Conservation (phyloP, 2,329 filamentous ascomycete species). For the Aphanocladium album region DNA sequence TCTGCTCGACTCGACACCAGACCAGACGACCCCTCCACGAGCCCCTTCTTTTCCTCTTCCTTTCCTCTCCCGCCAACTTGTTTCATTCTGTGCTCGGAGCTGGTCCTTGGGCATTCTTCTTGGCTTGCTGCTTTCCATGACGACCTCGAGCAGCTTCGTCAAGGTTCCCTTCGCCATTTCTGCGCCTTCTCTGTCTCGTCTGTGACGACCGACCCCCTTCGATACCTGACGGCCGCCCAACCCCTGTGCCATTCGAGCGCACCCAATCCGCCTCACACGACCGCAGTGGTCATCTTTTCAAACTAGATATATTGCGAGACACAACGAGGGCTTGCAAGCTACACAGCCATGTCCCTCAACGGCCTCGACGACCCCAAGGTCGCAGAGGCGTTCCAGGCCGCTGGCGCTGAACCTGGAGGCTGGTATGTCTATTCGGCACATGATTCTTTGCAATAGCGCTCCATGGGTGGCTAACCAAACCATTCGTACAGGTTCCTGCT, state of each 20-base stretch:
- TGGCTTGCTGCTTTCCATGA: not conserved
- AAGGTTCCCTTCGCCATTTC: not conserved
- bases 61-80: not conserved
- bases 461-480: slow-evolving; percentile 20
- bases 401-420: slow-evolving; percentile 79
- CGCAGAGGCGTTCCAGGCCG: slow-evolving; percentile 77
- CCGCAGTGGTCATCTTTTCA: slow-evolving; percentile 1
- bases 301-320: not conserved
- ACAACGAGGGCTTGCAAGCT: not conserved
- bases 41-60: slow-evolving; percentile 11
- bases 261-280: not conserved
- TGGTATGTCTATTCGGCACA: slow-evolving; percentile 63
- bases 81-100: slow-evolving; percentile 5
- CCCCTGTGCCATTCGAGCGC: not conserved
- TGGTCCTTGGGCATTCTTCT: slow-evolving; percentile 4
- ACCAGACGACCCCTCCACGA: slow-evolving; percentile 11
- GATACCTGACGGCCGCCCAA: slow-evolving; percentile 1
- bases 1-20: not conserved
- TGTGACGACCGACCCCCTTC: slow-evolving; percentile 3
- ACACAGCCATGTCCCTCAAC: slow-evolving; percentile 78
- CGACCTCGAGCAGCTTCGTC: not conserved
- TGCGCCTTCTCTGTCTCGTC: not conserved
- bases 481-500: slow-evolving; percentile 72
- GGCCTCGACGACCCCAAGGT: slow-evolving; percentile 79
- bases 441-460: not conserved